These are phyloP conservation scores for Nicotiana otophora DNA, from an alignment of 257 asterid genomes.

Conservation along the genomic window DNA sequence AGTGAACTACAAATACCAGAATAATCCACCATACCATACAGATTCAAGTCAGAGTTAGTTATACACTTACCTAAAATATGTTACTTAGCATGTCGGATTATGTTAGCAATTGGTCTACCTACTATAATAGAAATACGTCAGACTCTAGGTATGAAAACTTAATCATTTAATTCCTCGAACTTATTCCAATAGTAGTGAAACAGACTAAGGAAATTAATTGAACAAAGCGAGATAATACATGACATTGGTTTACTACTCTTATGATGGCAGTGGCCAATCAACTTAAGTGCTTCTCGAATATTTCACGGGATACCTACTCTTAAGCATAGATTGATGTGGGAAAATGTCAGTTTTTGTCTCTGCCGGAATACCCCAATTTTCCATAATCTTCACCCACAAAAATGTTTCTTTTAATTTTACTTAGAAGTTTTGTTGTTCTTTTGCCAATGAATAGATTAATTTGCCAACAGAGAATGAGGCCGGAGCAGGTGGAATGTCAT, in stretches of 20 bases:
- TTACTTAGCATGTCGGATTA: not conserved
- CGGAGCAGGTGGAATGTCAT: not conserved
- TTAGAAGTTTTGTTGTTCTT: not conserved
- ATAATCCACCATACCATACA: not conserved
- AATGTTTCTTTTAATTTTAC: not conserved
- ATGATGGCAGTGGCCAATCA: not conserved
- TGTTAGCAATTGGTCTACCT: not conserved
- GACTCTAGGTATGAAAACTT: not conserved
- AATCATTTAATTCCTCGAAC: not conserved
- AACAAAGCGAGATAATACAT: no score
- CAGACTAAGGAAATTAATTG: not conserved
- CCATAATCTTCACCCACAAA: not conserved
- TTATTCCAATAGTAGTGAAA: not conserved
- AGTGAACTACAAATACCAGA: not conserved
- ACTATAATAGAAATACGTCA: not conserved
- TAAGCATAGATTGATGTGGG: no score
- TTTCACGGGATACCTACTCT: not conserved
- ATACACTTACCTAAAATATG: not conserved
- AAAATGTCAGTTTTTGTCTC: not conserved
- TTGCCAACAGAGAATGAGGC: not conserved
- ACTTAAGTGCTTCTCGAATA: not conserved
- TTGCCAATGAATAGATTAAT: not conserved
- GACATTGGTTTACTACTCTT: no score
- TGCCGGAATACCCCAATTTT: not conserved
- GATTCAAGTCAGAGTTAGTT: not conserved